A percentile compares a stretch with the other conserved stretches of the same genome.
phyloP scores from a whole-genome alignment of 192 early-diverging fungal species.

The Diversispora eburnea region DNA sequence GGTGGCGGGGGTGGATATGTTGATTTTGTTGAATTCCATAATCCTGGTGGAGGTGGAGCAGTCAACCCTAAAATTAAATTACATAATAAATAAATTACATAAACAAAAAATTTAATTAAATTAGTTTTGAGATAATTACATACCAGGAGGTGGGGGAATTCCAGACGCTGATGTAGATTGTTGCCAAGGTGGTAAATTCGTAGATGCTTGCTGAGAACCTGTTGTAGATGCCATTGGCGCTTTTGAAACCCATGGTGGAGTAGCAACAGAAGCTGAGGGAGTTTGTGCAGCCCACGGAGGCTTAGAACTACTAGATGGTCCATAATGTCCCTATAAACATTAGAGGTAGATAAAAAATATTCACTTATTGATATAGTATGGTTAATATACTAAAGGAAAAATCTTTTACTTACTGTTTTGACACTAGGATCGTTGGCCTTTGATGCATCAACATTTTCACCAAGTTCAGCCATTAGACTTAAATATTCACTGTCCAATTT shows the following conservation, averaged over 20 bases:
- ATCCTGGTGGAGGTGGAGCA: slow-evolving; percentile 17
- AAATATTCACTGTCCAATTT: slow-evolving; percentile 88
- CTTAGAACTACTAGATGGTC: slow-evolving; percentile 17
- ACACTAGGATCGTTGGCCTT: not conserved
- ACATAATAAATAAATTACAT: not conserved
- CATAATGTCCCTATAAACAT: slow-evolving; percentile 31
- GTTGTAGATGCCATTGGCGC: slow-evolving; percentile 18
- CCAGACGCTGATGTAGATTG: slow-evolving; percentile 10
- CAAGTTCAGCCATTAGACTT: slow-evolving; percentile 93
- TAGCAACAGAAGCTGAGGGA: slow-evolving; percentile 2
- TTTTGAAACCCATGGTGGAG: slow-evolving; percentile 38
- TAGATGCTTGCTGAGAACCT: slow-evolving; percentile 11
- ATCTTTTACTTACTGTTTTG: not conserved
- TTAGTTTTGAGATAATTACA: not conserved
- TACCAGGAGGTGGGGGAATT: slow-evolving; percentile 29
- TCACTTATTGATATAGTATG: not conserved
- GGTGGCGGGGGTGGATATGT: slow-evolving; percentile 26
- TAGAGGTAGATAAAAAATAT: not conserved
- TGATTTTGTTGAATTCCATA: slow-evolving; percentile 18
- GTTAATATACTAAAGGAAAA: not conserved
- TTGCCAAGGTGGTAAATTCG: slow-evolving; percentile 39
- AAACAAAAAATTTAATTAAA: not conserved
- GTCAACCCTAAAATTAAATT: slow-evolving; percentile 6
- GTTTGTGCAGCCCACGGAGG: slow-evolving; percentile 20
- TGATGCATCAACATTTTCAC: slow-evolving; percentile 47